Conservation (phyloP, 2,329 filamentous ascomycete species). For the Aspergillus arachidicola region DNA sequence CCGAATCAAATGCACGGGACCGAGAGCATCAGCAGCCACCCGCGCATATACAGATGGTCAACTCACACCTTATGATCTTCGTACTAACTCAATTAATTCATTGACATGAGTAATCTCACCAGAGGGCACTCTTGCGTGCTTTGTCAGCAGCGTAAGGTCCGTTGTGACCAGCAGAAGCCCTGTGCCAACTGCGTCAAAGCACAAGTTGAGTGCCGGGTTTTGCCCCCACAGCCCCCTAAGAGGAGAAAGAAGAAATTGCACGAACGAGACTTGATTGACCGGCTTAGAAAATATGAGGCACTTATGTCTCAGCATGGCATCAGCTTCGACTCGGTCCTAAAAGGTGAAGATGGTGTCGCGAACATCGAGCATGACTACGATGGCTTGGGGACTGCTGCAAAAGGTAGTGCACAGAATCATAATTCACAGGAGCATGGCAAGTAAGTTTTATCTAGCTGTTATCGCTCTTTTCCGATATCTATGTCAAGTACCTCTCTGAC, state of each 20-base stretch:
- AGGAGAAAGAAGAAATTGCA: conserved; percentile 66
- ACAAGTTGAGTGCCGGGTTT: conserved; percentile 56
- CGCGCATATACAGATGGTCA: not conserved
- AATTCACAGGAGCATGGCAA: not conserved
- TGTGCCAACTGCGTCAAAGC: conserved; percentile 70
- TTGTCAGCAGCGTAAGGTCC: conserved; percentile 69
- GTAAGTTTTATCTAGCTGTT: not conserved
- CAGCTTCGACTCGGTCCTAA: conserved; percentile 63
- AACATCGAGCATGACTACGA: not conserved
- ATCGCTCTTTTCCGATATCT: not conserved
- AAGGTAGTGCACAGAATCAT: not conserved
- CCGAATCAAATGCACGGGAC: not conserved
- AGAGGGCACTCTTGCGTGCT: conserved; percentile 37
- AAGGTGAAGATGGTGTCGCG: not conserved
- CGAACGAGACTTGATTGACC: conserved; percentile 64
- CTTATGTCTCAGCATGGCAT: conserved; percentile 67
- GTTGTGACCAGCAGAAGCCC: conserved; percentile 71
- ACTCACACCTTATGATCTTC: too few relatives aligned
- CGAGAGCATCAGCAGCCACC: not conserved
- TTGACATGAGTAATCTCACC: not conserved
- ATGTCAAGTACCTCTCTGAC: not conserved
- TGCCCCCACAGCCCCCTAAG: conserved; percentile 48
- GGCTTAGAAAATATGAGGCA: conserved; percentile 66
- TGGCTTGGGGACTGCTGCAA: not conserved
- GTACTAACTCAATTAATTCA: not conserved